phyloP scores from a whole-genome alignment of 371 early-diverging fungal species.

The Dichotomocladium elegans region DNA sequence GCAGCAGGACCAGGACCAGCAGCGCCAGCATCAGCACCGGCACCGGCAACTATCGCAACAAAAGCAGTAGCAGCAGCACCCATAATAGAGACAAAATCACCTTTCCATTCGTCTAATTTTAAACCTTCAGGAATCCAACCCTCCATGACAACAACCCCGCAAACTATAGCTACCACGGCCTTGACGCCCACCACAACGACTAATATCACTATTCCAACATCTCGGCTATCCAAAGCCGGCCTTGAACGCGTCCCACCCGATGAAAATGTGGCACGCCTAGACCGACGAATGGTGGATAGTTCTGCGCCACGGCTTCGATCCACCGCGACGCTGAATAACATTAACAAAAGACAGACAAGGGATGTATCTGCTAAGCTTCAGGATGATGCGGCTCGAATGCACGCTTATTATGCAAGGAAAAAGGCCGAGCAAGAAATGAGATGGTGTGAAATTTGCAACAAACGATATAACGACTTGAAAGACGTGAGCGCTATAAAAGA shows the following conservation, averaged over 20 bases:
- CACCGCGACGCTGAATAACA: background rate
- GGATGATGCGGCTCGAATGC: background rate
- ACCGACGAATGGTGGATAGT: conserved; percentile 30
- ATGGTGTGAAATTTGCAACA: conserved; percentile 41
- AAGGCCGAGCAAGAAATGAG: conserved; percentile 15
- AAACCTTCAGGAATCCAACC: background rate
- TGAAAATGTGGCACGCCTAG: conserved; percentile 25
- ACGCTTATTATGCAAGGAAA: background rate
- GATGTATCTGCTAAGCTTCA: conserved; percentile 5
- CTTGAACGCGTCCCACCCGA: conserved; percentile 14
- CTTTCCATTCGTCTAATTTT: background rate
- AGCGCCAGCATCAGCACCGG: background rate
- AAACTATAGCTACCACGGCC: conserved; percentile 3
- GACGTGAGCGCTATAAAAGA: no score
- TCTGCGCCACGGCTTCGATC: background rate
- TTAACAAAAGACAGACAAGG: conserved; percentile 4
- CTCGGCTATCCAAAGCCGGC: conserved; percentile 7
- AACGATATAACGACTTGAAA: conserved; percentile 17
- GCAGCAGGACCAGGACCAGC: no score
- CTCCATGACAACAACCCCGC: background rate
- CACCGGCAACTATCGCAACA: background rate
- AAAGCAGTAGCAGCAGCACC: background rate
- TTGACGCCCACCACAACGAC: background rate
- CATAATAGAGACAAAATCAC: no score
- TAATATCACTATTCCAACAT: conserved; percentile 6